Conservation (phyloP, 306 rosid genomes). For the Cicer judaicum region DNA sequence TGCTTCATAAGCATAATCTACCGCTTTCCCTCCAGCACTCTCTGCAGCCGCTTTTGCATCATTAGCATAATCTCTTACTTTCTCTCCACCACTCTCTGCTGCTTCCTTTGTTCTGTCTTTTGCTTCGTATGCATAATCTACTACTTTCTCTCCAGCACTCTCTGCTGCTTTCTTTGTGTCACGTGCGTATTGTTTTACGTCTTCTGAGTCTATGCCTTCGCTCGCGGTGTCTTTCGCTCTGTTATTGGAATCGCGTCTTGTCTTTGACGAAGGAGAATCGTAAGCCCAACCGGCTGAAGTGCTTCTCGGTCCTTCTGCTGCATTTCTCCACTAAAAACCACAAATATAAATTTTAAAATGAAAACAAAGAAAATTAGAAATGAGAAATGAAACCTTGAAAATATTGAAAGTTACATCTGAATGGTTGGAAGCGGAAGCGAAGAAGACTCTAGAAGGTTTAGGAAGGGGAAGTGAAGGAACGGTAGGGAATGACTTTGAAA, state of each 20-base stretch:
- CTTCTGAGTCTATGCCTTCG: slow-evolving; percentile 36
- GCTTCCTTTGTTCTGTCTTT: slow-evolving; percentile 38
- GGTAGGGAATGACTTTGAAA: slow-evolving; percentile 61
- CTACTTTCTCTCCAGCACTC: slow-evolving; percentile 27
- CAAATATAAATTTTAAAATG: neutral
- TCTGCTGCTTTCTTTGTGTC: slow-evolving; percentile 16
- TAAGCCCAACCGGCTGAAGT: slow-evolving; percentile 45
- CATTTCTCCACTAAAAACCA: slow-evolving; percentile 54
- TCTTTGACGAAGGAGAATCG: slow-evolving; percentile 5
- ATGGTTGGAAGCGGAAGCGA: slow-evolving; percentile 55
- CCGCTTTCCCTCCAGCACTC: slow-evolving; percentile 46
- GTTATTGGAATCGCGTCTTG: slow-evolving; percentile 43
- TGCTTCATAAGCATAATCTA: neutral
- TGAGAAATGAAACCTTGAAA: neutral
- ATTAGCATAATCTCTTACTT: slow-evolving; percentile 39
- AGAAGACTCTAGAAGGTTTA: slow-evolving; percentile 60
- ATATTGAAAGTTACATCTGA: slow-evolving; percentile 47
- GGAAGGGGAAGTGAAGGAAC: slow-evolving; percentile 43
- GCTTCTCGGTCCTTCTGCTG: slow-evolving; percentile 40
- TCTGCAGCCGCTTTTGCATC: slow-evolving; percentile 40
- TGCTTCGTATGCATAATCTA: slow-evolving; percentile 42
- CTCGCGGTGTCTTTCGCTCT: slow-evolving; percentile 47
- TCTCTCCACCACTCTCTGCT: slow-evolving; percentile 37
- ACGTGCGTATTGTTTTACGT: slow-evolving; percentile 24
- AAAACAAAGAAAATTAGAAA: neutral